Percentiles rank a stretch among this genome's conserved stretches.
Conservation (phyloP, 2,329 filamentous ascomycete species). For the Penicillium aurantiogriseum region DNA sequence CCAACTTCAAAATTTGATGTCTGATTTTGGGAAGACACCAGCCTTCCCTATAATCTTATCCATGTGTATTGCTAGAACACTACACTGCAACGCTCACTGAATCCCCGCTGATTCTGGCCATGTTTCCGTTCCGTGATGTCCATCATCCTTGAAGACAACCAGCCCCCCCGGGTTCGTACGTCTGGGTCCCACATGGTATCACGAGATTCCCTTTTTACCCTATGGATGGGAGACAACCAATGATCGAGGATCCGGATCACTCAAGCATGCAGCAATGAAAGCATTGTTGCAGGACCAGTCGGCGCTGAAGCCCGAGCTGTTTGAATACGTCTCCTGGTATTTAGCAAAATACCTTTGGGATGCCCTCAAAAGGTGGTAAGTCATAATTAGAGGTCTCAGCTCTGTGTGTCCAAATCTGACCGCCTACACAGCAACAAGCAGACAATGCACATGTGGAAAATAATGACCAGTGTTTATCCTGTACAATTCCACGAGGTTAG, state of each 20-base stretch:
- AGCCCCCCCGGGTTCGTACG: slow-evolving; percentile 10
- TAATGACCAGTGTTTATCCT: slow-evolving; percentile 41
- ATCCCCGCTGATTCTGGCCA: not conserved
- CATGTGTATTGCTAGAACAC: not conserved
- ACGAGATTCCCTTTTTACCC: slow-evolving; percentile 39
- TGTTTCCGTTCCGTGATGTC: slow-evolving; percentile 4
- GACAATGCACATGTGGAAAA: slow-evolving; percentile 46
- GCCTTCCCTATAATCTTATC: not conserved
- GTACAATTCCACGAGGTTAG: slow-evolving; percentile 31
- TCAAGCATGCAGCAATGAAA: slow-evolving; percentile 38
- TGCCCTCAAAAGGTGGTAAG: slow-evolving; percentile 37
- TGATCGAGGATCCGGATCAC: slow-evolving; percentile 29
- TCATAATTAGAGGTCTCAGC: not conserved
- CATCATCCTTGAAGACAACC: slow-evolving; percentile 9
- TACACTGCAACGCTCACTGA: not conserved
- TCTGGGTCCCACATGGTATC: slow-evolving; percentile 37
- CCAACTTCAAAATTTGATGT: not conserved
- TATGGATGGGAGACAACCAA: slow-evolving; percentile 27
- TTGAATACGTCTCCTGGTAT: slow-evolving; percentile 40
- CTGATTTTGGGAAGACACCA: not conserved
- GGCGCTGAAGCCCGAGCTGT: slow-evolving; percentile 33
- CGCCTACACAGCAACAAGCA: slow-evolving; percentile 30
- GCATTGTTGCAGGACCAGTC: slow-evolving; percentile 38
- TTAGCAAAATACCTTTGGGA: slow-evolving; percentile 43
- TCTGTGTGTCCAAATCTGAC: not conserved